A percentile compares a stretch with the other conserved stretches of the same genome.
These are phyloP conservation scores for Vickermania spadyakhi DNA, from an alignment of 208 protist species.

Conservation along the genomic window DNA sequence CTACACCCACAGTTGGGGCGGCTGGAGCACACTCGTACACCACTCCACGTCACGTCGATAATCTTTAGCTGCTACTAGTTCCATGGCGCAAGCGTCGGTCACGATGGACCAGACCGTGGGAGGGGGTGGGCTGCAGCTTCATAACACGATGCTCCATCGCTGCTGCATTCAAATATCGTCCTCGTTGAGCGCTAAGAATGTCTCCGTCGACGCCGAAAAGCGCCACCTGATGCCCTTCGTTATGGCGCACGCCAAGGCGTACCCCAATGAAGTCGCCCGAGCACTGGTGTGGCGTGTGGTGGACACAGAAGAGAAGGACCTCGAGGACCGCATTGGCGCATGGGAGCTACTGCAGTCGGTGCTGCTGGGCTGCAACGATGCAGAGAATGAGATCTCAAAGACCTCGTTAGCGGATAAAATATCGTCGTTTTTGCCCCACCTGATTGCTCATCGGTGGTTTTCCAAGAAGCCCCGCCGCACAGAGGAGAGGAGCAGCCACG, in stretches of 20 bases:
- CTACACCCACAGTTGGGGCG: too few relatives aligned
- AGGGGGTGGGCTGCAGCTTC: too few relatives aligned
- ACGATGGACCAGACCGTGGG: too few relatives aligned
- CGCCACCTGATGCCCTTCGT: slow-evolving; percentile 55
- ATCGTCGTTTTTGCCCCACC: slow-evolving; percentile 45
- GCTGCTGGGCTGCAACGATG: slow-evolving; percentile 45
- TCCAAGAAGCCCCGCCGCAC: slow-evolving; percentile 7
- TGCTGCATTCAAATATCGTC: slow-evolving; percentile 79
- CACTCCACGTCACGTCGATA: too few relatives aligned
- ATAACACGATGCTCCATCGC: slow-evolving; percentile 67
- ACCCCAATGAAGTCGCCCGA: slow-evolving; percentile 57
- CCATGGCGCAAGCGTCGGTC: too few relatives aligned
- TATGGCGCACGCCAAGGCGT: slow-evolving; percentile 37
- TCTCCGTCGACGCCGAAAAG: slow-evolving; percentile 29
- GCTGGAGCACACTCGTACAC: too few relatives aligned
- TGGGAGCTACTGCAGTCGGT: slow-evolving; percentile 65
- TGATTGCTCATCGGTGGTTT: slow-evolving; percentile 71
- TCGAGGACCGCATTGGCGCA: slow-evolving; percentile 55
- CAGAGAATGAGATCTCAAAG: slow-evolving; percentile 28
- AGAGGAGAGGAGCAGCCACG: background rate
- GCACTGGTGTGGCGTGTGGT: slow-evolving; percentile 76
- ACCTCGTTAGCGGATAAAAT: slow-evolving; percentile 64
- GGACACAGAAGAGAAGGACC: slow-evolving; percentile 53
- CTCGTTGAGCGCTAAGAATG: slow-evolving; percentile 20
- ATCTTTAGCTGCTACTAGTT: too few relatives aligned